Evolutionary conservation across 352 stramenopile genomes (phyloP), one percentile per base, ranked within the genome.

Genomic region (Pythium plurisporium): DNA sequence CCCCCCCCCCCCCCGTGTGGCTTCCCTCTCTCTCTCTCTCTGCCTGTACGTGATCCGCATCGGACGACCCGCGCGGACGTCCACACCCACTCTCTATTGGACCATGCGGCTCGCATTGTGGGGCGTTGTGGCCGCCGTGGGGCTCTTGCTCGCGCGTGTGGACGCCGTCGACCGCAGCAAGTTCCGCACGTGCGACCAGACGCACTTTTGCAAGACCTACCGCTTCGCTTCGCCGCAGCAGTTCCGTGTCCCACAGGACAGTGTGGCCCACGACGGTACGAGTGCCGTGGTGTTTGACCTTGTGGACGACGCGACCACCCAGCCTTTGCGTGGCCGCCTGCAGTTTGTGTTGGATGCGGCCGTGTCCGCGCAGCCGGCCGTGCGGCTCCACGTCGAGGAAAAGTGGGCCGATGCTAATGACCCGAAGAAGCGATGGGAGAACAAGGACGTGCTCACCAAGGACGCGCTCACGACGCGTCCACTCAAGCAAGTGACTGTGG

Each of bases 141-240:
- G 38, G 30, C 34, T 38, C 5, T n/a, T 15, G 37, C 29, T 52
- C 44, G 11, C 11, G 5, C n/a, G 38, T 20, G 44, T 36, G 17
- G 19, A 51, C 11, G 94, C 87, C 9, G 97, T 99, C 12, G 97
- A 99, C 74, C 82, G 87, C 64, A 95, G 70, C 55, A 99, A 99
- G 81, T 99, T 99, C 76, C 80, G 96, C 40, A 99, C 91, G 20
- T 99, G 97, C 67, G 70, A 85, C 20, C 86, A 99, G 74, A 98
- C 96, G n/a, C 88, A 94, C 15, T 99, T 99, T 78, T 99, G 97
- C 74, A 72, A 77, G 27, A 82, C 77, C 54, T 79, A 79, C 55
- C 83, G 81, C 53, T 74, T 77, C 25, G 53, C 60, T 22, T 62
- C 63, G 5, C 62, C 59, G 30, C 38, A 58, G 40, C 67, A 61